Conservation (phyloP, 1,139 yeast species). For the Yamadazyma friedrichii region DNA sequence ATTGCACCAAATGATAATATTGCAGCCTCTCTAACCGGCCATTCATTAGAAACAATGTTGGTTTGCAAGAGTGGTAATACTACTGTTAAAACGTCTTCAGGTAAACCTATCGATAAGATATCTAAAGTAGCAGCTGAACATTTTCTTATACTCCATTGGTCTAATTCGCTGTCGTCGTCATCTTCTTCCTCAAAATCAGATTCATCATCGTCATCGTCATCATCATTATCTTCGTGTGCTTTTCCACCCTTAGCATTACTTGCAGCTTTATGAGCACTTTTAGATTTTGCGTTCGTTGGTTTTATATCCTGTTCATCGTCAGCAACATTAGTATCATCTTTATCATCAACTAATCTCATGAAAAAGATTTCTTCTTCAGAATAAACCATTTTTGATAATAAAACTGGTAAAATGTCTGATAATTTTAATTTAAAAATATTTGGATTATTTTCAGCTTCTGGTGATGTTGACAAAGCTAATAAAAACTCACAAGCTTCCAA, state of each 20-base stretch:
- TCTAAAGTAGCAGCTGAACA: slow-evolving; percentile 94
- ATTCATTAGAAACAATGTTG: slow-evolving; percentile 63
- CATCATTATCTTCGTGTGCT: slow-evolving; percentile 22
- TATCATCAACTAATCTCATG: slow-evolving; percentile 69
- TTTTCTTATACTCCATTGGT: slow-evolving; percentile 89
- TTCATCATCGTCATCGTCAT: slow-evolving; percentile 28
- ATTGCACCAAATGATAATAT: slow-evolving; percentile 95
- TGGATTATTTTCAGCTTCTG: slow-evolving; percentile 47
- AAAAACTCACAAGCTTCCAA: slow-evolving; percentile 93
- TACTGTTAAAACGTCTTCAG: slow-evolving; percentile 63
- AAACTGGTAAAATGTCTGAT: slow-evolving; percentile 64
- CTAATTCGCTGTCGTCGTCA: slow-evolving; percentile 59
- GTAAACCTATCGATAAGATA: slow-evolving; percentile 65
- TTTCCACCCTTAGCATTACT: slow-evolving; percentile 13
- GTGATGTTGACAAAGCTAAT: slow-evolving; percentile 64
- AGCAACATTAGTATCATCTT: slow-evolving; percentile 62
- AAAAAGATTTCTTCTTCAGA: slow-evolving; percentile 75
- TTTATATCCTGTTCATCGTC: slow-evolving; percentile 87
- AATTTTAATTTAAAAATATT: slow-evolving; percentile 57
- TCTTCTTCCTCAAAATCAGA: slow-evolving; percentile 63
- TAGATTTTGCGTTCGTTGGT: slow-evolving; percentile 71
- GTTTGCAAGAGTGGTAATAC: slow-evolving; percentile 77
- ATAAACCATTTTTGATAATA: slow-evolving; percentile 83
- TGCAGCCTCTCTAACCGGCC: slow-evolving; percentile 93
- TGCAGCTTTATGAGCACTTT: slow-evolving; percentile 56